These are phyloP conservation scores for Calycina herbarum DNA, from an alignment of 2,329 filamentous ascomycete genomes.

Conservation along the genomic window DNA sequence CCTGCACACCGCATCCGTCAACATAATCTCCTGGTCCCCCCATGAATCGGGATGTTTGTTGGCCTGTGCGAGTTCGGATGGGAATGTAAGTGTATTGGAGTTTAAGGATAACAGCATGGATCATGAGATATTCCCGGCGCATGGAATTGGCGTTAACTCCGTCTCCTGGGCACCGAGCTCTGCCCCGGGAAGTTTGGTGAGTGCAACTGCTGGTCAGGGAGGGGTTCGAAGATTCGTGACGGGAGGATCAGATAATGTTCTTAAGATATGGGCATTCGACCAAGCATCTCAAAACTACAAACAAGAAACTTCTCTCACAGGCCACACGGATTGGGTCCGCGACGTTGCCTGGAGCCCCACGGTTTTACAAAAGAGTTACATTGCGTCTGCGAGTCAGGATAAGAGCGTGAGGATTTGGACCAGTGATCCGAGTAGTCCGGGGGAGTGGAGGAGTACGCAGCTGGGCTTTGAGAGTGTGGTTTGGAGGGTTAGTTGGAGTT, in stretches of 20 bases:
- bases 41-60: constrained; percentile 94
- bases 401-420: constrained; percentile 99
- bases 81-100: constrained; percentile 89
- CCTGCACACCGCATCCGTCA: constrained; percentile 92
- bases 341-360: constrained; percentile 98
- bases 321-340: constrained; percentile 94
- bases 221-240: constrained; percentile 85
- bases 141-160: constrained; percentile 91
- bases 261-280: constrained; percentile 92
- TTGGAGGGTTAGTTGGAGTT: constrained; percentile 97
- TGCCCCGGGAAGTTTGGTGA: constrained; percentile 80
- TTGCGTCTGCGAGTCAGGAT: constrained; percentile 92
- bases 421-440: constrained; percentile 62
- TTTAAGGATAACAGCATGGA: constrained; percentile 96
- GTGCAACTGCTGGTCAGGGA: constrained; percentile 61
- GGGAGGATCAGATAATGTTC: constrained; percentile 86
- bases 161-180: constrained; percentile 93
- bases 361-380: constrained; percentile 92
- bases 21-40: constrained; percentile 96
- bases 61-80: constrained; percentile 91
- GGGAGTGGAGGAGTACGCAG: constrained; percentile 81
- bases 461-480: constrained; percentile 85
- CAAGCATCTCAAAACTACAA: constrained; percentile 59
- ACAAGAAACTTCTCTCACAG: constrained; percentile 64
- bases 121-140: constrained; percentile 85